phyloP scores from a whole-genome alignment of 2,329 filamentous ascomycete species.

The Phyllosticta citribraziliensis region DNA sequence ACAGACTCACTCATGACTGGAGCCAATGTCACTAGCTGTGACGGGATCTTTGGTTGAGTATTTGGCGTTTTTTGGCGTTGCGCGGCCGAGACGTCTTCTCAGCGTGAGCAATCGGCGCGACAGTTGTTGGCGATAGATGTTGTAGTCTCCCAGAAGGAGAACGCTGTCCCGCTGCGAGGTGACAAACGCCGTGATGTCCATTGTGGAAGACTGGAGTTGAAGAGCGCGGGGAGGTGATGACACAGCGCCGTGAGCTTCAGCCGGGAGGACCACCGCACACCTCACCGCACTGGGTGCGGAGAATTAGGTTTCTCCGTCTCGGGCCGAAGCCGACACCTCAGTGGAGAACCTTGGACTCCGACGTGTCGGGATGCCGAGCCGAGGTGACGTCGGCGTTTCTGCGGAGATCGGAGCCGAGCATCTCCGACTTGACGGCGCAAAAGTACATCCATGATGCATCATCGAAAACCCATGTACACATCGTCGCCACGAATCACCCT shows the following conservation, averaged over 20 bases:
- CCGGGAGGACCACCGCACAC: neutral
- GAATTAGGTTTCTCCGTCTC: neutral
- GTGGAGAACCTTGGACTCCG: too few relatives aligned
- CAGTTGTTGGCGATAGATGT: constrained; percentile 70
- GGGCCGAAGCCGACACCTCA: neutral
- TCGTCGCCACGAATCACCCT: neutral
- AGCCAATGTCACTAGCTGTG: constrained; percentile 63
- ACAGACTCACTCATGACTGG: constrained; percentile 60
- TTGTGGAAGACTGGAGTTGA: constrained; percentile 31
- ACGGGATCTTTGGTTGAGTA: constrained; percentile 62
- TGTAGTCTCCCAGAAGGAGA: constrained; percentile 80
- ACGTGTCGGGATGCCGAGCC: neutral
- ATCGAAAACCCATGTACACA: neutral
- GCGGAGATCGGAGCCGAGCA: neutral
- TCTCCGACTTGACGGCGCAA: neutral
- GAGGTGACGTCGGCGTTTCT: neutral
- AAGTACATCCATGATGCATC: neutral
- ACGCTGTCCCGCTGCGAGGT: constrained; percentile 71
- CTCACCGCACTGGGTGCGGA: neutral
- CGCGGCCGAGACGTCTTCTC: constrained; percentile 74
- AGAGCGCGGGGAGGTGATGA: neutral
- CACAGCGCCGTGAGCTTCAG: neutral
- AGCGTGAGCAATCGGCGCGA: constrained; percentile 72
- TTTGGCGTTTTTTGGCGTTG: constrained; percentile 79
- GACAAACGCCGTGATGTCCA: constrained; percentile 87